Conservation (phyloP, 2,329 filamentous ascomycete genomes). For the Pseudogymnoascus sp. region DNA sequence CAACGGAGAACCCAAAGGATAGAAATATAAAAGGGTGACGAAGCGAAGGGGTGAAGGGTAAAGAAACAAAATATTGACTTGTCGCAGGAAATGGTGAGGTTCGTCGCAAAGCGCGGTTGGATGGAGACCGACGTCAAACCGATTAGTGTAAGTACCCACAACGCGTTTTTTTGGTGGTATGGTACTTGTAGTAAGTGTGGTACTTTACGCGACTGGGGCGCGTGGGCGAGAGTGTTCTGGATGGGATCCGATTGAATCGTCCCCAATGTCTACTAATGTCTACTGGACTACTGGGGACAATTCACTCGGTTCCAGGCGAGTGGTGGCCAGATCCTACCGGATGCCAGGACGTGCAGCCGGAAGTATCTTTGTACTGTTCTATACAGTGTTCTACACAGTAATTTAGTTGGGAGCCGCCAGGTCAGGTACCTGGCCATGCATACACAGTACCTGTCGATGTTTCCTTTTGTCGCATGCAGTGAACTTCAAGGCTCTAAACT, state of each 20-base stretch:
- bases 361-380: conserved; percentile 5
- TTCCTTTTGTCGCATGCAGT: conserved; percentile 6
- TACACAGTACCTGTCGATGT: conserved; percentile 3
- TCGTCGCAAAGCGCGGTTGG: conserved; percentile 7
- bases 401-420: not conserved
- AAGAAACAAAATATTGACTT: not conserved
- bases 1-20: not conserved
- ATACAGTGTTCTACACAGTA: not conserved
- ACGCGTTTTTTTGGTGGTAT: not conserved
- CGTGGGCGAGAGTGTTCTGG: not conserved
- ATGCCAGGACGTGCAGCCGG: not conserved
- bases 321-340: not conserved
- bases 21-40: not conserved
- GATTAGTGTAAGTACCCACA: not conserved
- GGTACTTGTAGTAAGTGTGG: not conserved
- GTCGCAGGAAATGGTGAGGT: not conserved
- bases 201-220: not conserved
- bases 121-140: conserved; percentile 2
- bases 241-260: not conserved
- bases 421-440: conserved; percentile 1
- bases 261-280: not conserved
- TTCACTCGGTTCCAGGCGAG: not conserved
- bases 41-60: not conserved
- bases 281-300: not conserved
- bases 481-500: not conserved